phyloP scores from a whole-genome alignment of 371 early-diverging fungal genomes.

The Umbelopsis sp. region DNA sequence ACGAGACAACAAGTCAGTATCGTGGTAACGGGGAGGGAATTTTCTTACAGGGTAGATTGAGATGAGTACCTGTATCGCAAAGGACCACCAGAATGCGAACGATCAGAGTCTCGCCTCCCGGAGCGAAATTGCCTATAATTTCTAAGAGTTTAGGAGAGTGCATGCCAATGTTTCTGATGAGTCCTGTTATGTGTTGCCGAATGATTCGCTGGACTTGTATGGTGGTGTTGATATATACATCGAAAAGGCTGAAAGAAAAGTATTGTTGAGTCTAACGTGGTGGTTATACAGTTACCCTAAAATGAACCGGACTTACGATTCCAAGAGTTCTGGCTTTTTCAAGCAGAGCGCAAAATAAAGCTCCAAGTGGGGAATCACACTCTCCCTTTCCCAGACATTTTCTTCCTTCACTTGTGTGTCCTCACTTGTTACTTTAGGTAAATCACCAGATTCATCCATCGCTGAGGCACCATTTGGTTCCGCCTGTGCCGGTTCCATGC shows the following conservation, averaged over 20 bases:
- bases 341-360: conserved; percentile 48
- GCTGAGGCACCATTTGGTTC: background rate
- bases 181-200: conserved; percentile 67
- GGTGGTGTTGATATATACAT: conserved; percentile 50
- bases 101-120: conserved; percentile 75
- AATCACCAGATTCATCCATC: background rate
- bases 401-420: conserved; percentile 20
- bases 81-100: conserved; percentile 73
- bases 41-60: background rate
- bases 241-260: conserved; percentile 52
- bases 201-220: conserved; percentile 64
- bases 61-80: conserved; percentile 66
- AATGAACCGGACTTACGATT: conserved; percentile 36
- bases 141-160: conserved; percentile 64
- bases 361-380: conserved; percentile 45
- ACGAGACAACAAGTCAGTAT: background rate
- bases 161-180: conserved; percentile 75
- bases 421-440: background rate
- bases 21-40: too few relatives aligned
- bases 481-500: background rate
- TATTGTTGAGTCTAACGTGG: background rate
- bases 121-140: conserved; percentile 62
- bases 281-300: background rate
- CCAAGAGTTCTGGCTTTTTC: conserved; percentile 41
- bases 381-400: conserved; percentile 37